Evolutionary conservation across 768 basidiomycete genomes (phyloP), one percentile per base, ranked within the genome.

Genomic region (Suillus variegatus): DNA sequence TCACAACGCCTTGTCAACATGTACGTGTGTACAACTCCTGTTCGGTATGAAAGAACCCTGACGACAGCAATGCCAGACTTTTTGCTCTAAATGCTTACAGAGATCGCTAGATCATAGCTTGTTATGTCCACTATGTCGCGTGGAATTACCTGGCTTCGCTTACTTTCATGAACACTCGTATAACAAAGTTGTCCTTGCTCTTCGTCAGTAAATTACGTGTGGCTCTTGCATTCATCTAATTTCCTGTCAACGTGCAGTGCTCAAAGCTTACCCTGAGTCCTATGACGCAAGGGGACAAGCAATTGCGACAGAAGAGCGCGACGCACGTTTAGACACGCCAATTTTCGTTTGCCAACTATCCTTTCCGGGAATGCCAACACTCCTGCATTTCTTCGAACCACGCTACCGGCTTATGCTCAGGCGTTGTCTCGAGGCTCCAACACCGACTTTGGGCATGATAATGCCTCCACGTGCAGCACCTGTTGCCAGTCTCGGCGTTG

Each of bases 371-470:
- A 88, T 95, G 80, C 95, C 94, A 47, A 95, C 91, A 56, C 82
- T 91, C 63, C 81, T 99, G 18, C 95, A 97, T 76, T 89, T 99
- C 72, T 98, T 94, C 74, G 97, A 99, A 75, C 97, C 97, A 0
- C 85, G 93, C 71, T 96, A 98, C 75, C 90, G 97, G 8, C 84
- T 99, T 60, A 98, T 99, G 97, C 89, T 99, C 62, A 91, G 97
- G 28, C 88, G 97, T n/a, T 95, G 92, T 74, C 88, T 98, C 64
- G 90, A 94, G 71, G 87, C 84, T 18, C 81, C 86, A 6, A 80
- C 80, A 51, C 93, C 93, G n/a, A 82, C 83, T 28, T 97, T 99
- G 76, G 97, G 97, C 44, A 98, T 98, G 93, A 85, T 97, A 72
- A 89, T 97, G 80, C 89, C 92, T 16, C 82, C 85, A 25, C 74